These are phyloP conservation scores for Lentinus brumalis DNA, from an alignment of 768 basidiomycete species.

Conservation along the genomic window DNA sequence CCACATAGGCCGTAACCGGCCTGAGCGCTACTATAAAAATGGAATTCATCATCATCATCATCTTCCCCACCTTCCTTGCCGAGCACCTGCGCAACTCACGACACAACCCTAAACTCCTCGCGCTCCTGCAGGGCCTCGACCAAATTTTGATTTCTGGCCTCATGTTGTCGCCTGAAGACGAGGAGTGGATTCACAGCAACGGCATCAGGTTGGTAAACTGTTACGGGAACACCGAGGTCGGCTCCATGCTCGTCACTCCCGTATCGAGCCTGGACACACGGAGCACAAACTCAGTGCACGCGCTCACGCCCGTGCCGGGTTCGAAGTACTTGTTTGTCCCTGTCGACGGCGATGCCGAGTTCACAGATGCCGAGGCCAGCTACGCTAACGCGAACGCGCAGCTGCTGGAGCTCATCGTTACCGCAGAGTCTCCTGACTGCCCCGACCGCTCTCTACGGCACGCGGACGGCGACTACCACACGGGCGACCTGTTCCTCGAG, in stretches of 20 bases:
- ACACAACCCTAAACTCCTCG: slow-evolving; percentile 56
- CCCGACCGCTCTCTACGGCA: slow-evolving; percentile 60
- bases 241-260: slow-evolving; percentile 34
- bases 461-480: slow-evolving; percentile 73
- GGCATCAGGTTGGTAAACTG: slow-evolving; percentile 47
- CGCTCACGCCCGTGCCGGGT: slow-evolving; percentile 58
- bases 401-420: slow-evolving; percentile 68
- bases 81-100: slow-evolving; percentile 48
- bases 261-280: slow-evolving; percentile 9
- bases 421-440: slow-evolving; percentile 68
- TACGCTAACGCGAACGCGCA: slow-evolving; percentile 56
- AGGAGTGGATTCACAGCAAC: slow-evolving; percentile 33
- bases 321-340: slow-evolving; percentile 69
- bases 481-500: slow-evolving; percentile 78
- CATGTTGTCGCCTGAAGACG: slow-evolving; percentile 51
- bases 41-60: no score
- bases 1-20: no score
- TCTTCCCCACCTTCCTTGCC: slow-evolving; percentile 29
- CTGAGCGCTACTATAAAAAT: no score
- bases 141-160: slow-evolving; percentile 34
- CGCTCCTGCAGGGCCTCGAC: slow-evolving; percentile 30
- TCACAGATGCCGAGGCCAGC: slow-evolving; percentile 27
- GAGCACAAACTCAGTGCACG: slow-evolving; percentile 42
- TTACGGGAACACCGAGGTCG: slow-evolving; percentile 33
- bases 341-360: slow-evolving; percentile 40